Conservation (phyloP, 768 basidiomycete species). For the Daedaleopsis sinensis region DNA sequence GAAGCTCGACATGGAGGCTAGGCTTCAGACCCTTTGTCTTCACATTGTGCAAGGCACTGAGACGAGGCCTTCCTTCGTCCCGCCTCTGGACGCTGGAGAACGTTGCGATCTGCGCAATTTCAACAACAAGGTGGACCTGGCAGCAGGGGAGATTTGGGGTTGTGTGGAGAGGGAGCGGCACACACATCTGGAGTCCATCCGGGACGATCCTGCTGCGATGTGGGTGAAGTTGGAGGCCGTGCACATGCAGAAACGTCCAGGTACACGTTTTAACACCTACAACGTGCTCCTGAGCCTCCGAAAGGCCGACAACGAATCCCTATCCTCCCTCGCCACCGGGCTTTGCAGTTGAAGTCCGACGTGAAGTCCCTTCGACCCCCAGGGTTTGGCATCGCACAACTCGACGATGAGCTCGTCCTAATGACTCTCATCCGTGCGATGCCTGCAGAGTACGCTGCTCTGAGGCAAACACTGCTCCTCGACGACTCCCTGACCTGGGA, state of each 20-base stretch:
- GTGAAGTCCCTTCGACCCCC: constrained; percentile 15
- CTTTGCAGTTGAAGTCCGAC: constrained; percentile 15
- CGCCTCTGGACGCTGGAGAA: not conserved
- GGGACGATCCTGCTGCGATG: constrained; percentile 13
- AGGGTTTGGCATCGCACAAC: constrained; percentile 10
- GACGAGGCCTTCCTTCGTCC: not conserved
- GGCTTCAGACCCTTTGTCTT: too few relatives aligned
- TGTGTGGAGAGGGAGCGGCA: constrained; percentile 10
- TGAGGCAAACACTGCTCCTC: not conserved
- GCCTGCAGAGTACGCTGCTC: not conserved
- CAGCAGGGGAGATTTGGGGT: too few relatives aligned
- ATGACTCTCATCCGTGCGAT: constrained; percentile 9
- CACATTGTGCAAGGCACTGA: constrained; percentile 8
- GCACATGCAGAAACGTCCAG: constrained; percentile 17
- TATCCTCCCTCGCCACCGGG: too few relatives aligned
- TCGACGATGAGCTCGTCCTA: constrained; percentile 18
- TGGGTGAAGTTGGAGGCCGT: constrained; percentile 16
- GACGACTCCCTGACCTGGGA: too few relatives aligned
- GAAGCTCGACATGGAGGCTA: too few relatives aligned
- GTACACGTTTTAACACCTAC: constrained; percentile 21
- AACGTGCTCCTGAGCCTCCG: too few relatives aligned
- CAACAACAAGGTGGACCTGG: constrained; percentile 6
- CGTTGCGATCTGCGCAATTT: not conserved
- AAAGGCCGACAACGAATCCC: too few relatives aligned
- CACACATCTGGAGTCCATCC: constrained; percentile 5